phyloP scores from a whole-genome alignment of 2,329 filamentous ascomycete genomes.

The Sporothrix variecibatus region DNA sequence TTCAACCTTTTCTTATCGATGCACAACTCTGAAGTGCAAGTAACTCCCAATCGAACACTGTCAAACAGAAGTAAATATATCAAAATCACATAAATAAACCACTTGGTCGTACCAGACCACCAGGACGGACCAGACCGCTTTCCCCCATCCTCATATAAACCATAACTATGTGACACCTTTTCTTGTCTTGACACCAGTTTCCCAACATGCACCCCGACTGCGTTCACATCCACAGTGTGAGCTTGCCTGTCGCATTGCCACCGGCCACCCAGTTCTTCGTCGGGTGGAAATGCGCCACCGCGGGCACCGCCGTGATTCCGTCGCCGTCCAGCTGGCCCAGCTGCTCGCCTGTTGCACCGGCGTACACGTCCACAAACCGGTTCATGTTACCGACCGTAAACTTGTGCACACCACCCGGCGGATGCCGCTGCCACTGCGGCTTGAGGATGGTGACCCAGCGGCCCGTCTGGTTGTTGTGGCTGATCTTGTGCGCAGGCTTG shows the following conservation, averaged over 20 bases:
- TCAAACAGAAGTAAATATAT: neutral
- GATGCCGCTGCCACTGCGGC: slow-evolving; percentile 84
- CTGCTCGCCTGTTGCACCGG: slow-evolving; percentile 66
- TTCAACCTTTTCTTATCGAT: neutral
- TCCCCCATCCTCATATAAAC: neutral
- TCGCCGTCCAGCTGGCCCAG: slow-evolving; percentile 85
- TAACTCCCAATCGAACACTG: neutral
- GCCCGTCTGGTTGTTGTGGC: slow-evolving; percentile 94
- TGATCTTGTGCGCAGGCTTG: slow-evolving; percentile 67
- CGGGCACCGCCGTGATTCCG: slow-evolving; percentile 90
- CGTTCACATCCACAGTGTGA: slow-evolving; percentile 81
- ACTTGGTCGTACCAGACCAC: neutral
- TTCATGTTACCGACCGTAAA: slow-evolving; percentile 98
- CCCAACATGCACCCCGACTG: neutral
- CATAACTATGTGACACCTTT: neutral
- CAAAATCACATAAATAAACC: neutral
- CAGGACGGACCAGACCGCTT: neutral
- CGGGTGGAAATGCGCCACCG: slow-evolving; percentile 88
- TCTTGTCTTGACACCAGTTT: neutral
- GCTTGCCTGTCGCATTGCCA: slow-evolving; percentile 86
- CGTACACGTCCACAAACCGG: slow-evolving; percentile 90
- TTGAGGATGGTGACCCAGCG: slow-evolving; percentile 84
- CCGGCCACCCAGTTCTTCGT: slow-evolving; percentile 88
- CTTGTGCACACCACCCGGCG: slow-evolving; percentile 77
- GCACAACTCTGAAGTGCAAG: neutral